Conservation (phyloP, 2,329 filamentous ascomycete genomes). For the Camillea tinctor region DNA sequence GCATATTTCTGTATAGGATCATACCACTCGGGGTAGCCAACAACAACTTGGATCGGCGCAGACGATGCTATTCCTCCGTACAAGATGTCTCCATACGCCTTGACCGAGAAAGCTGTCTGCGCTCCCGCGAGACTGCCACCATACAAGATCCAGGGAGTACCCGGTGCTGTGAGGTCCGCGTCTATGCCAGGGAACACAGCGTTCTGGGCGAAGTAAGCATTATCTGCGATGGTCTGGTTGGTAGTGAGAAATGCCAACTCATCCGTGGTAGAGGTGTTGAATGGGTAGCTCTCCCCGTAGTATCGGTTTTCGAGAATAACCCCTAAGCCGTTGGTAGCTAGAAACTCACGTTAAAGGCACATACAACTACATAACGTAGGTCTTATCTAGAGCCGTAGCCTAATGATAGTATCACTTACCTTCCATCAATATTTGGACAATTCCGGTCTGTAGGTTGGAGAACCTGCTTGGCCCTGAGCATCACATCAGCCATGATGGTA, state of each 20-base stretch:
- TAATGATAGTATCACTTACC: conserved; percentile 15
- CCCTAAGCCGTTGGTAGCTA: conserved; percentile 49
- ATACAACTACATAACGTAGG: not conserved
- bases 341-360: not conserved
- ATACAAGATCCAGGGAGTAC: conserved; percentile 38
- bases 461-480: conserved; percentile 23
- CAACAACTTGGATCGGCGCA: conserved; percentile 39
- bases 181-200: conserved; percentile 44
- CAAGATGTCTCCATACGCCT: conserved; percentile 42
- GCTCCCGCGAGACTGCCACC: conserved; percentile 31
- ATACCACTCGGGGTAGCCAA: conserved; percentile 50
- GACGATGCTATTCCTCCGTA: conserved; percentile 50
- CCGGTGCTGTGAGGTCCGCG: conserved; percentile 40
- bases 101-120: conserved; percentile 41
- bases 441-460: conserved; percentile 32
- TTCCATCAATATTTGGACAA: conserved; percentile 54
- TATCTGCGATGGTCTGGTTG: conserved; percentile 52
- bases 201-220: conserved; percentile 50
- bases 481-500: not conserved
- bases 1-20: conserved; percentile 48
- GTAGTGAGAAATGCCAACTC: conserved; percentile 48
- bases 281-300: conserved; percentile 50
- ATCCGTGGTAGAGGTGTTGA: conserved; percentile 47
- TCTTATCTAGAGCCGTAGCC: not conserved
- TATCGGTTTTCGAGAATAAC: conserved; percentile 54